Base-by-base conservation (phyloP, 164 flowering plant genomes). In the Stephania japonica region DNA sequence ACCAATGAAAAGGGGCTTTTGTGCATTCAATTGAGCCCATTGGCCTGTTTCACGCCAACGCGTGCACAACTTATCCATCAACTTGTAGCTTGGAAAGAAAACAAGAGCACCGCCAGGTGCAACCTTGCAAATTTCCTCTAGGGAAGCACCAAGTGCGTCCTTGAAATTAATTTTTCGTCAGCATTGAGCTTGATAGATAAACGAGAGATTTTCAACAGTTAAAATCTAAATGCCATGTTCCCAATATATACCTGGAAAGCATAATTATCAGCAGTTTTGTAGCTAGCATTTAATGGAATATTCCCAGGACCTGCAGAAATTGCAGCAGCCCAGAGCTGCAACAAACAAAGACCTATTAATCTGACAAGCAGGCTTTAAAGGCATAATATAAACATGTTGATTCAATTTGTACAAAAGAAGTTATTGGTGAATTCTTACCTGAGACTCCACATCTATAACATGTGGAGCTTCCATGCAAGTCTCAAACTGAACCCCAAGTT, bases 381-480 rank as follows among this genome's bases (percentile, higher is more conserved):
- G 38, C 42, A 74, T 59, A 13, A 62, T 44, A 66, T n/a, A 73
- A 73, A 25, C 32, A 74, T 65, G 38, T 42, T 21, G 14, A 72
- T 61, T 65, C 67, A 67, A 38, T 47, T n/a, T 71, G 41, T 23
- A 23, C n/a, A 62, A 73, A 44, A 27, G 67, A 43, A 3, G 42
- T 62, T 42, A 49, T 11, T 67, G 26, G 19, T 5, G 63, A 68
- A 23, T 6, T 6, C 23, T 47, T 49, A 92, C 99, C 96, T 92
- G 97, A 49, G 93, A 85, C 66, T 89, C 89, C 68, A 83, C 84
- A 83, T 95, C 90, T 75, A 95, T 89, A 62, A 95, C 94, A 86
- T 95, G 99, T 71, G 97, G 98, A 81, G 99, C 98, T 83, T 95
- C 99, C 82, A 95, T 84, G 76, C 84, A 86, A 75, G 94, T 86